A percentile compares a stretch with the other conserved stretches of the same genome.
Conservation (phyloP, 2,329 filamentous ascomycete genomes). For the Claviceps cyperi region DNA sequence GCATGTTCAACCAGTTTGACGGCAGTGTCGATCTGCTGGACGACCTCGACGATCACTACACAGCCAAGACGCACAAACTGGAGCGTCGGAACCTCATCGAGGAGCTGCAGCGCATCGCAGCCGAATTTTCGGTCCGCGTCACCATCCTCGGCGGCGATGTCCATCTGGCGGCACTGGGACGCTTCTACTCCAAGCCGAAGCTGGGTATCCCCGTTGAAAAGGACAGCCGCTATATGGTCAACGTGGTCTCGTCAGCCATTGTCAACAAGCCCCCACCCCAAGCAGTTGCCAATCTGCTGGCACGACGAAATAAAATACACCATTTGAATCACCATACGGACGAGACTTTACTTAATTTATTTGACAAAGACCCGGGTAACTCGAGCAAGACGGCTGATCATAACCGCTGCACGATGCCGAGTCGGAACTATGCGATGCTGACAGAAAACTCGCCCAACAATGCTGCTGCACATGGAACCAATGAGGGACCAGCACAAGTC, state of each 20-base stretch:
- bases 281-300: conserved; percentile 78
- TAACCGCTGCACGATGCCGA: conserved; percentile 82
- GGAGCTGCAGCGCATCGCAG: conserved; percentile 68
- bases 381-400: conserved; percentile 56
- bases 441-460: conserved; percentile 67
- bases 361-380: conserved; percentile 73
- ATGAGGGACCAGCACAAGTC: conserved; percentile 11
- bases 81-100: conserved; percentile 70
- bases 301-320: conserved; percentile 73
- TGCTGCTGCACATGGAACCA: conserved; percentile 5
- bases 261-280: conserved; percentile 87
- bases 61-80: conserved; percentile 76
- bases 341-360: conserved; percentile 87
- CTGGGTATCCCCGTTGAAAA: conserved; percentile 61
- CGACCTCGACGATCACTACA: conserved; percentile 93
- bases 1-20: conserved; percentile 87
- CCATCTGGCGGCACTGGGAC: conserved; percentile 78
- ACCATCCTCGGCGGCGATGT: conserved; percentile 93
- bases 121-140: conserved; percentile 74
- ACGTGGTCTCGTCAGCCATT: conserved; percentile 86
- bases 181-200: conserved; percentile 85
- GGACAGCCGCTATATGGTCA: conserved; percentile 90
- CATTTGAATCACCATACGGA: conserved; percentile 61
- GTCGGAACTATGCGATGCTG: conserved; percentile 84
- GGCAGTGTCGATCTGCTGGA: conserved; percentile 86